Evolutionary conservation across 345 rosid species (phyloP).

Genomic region (rapeseed (Brassica napus)): Da-Ae NC_063439.1:2831001-2831500

Average conservation of each 20-base stretch:
- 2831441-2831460: constrained; percentile 44
- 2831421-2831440: constrained; percentile 49
- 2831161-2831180: no score
- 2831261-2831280: no score
- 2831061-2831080: no score
- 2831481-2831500: constrained; percentile 43
- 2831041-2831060: no score
- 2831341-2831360: constrained; percentile 39
- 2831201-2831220: not conserved
- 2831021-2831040: no score
- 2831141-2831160: no score
- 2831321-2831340: constrained; percentile 44
- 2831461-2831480: constrained; percentile 41
- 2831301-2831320: constrained; percentile 31
- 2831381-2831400: constrained; percentile 41
- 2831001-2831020: no score
- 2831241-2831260: not conserved
- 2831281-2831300: constrained; percentile 5
- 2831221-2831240: not conserved
- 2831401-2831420: constrained; percentile 43
- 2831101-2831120: no score
- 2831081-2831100: no score
- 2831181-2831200: no score
- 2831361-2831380: constrained; percentile 42
- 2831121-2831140: no score